phyloP scores from a whole-genome alignment of 257 asterid genomes.

The Plantago elongata region DNA sequence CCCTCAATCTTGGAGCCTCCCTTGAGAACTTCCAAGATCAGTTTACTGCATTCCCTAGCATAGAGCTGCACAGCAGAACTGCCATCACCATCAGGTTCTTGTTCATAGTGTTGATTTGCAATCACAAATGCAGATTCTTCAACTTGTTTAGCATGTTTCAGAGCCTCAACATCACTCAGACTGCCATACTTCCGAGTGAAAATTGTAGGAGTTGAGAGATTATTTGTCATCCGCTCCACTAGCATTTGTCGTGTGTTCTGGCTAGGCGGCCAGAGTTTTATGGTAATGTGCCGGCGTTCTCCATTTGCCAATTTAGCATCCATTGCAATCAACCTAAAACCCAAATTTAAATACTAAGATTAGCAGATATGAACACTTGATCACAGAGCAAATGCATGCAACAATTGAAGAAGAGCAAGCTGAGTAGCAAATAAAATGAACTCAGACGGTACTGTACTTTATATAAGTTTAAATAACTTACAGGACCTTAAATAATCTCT shows the following conservation, averaged over 20 bases:
- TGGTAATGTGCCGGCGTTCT: conserved; percentile 55
- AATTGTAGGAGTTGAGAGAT: conserved; percentile 85
- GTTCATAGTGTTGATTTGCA: conserved; percentile 63
- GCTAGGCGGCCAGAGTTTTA: conserved; percentile 98
- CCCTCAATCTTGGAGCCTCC: conserved; percentile 36
- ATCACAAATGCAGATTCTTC: conserved; percentile 67
- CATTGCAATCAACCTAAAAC: conserved; percentile 37
- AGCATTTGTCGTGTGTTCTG: conserved; percentile 68
- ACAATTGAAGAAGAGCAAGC: background rate
- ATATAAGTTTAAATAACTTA: too few relatives aligned
- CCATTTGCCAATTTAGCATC: conserved; percentile 48
- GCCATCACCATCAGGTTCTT: conserved; percentile 95
- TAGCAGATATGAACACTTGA: conserved; percentile 10
- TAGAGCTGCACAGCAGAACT: conserved; percentile 91
- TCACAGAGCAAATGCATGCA: conserved; percentile 2
- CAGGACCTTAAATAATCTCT: too few relatives aligned
- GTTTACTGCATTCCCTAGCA: conserved; percentile 90
- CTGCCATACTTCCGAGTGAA: conserved; percentile 85
- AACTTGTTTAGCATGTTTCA: conserved; percentile 51
- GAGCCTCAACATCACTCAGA: conserved; percentile 50
- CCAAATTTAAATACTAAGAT: background rate
- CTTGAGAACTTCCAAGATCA: conserved; percentile 68
- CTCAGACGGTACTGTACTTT: too few relatives aligned
- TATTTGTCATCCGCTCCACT: conserved; percentile 72
- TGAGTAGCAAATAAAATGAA: too few relatives aligned